Evolutionary conservation across 1,284 basidiomycete species (phyloP), one percentile per base, ranked within the genome.

Genomic region (Fomes fomentarius): DNA sequence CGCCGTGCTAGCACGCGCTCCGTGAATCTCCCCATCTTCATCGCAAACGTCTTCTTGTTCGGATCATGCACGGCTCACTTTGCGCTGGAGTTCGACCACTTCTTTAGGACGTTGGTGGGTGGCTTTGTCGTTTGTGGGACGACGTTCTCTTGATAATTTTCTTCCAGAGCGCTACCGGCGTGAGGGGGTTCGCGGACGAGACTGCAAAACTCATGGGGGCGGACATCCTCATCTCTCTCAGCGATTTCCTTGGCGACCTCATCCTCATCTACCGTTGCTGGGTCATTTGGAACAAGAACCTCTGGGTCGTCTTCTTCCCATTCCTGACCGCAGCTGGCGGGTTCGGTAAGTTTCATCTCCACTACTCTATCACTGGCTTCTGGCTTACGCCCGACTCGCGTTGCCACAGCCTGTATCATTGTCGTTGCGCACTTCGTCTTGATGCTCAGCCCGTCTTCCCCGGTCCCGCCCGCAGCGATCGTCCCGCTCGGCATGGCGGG

Each of bases 231-330:
- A 65, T 76, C 48, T 75, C 72, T 1, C 54, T 74, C 37, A 68
- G 68, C 1, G 74, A 74, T 62, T 63, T 76, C 33, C 35, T 76
- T 15, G 72, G 71, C 5, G 72, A 76, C 50, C 34, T 69, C 41
- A 50, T 70, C 28, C 69, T 76, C 39, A 55, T 76, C 12, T 76
- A 74, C 41, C 75, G 74, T 38, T 76, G 74, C 62, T 76, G 71
- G 67, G 24, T 73, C 46, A 44, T 75, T 26, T 75, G 73, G 71
- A 66, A 54, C 0, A 62, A 61, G 50, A 67, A 65, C 24, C 65
- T 67, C 49, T 64, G 61, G 42, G 28, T 75, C 26, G 34, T 67
- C 21, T 48, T 71, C 17, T 37, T 72, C 2, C 73, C 75, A 7
- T 46, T 73, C 42, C 58, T 75, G 7, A 60, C 66, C 4, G 59